Evolutionary conservation across 805 yeast genomes (phyloP).

Genomic region (Sugiyamaella qingdaonensis): DNA sequence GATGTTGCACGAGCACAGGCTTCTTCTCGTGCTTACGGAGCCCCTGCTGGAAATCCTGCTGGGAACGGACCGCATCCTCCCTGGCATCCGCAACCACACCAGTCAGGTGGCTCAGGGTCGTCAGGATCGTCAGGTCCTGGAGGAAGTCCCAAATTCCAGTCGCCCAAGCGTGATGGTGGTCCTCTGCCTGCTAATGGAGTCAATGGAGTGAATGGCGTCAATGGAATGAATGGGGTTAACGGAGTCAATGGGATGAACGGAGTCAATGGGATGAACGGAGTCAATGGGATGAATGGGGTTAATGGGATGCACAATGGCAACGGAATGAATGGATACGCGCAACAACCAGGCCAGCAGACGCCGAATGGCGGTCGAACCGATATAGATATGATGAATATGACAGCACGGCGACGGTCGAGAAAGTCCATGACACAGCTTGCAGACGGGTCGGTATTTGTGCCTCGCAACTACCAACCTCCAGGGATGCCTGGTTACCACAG

Average conservation of each 20-base stretch:
- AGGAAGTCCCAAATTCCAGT: neutral
- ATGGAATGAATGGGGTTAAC: neutral
- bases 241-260: neutral
- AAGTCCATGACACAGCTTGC: neutral
- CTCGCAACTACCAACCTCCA: neutral
- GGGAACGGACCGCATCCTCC: neutral
- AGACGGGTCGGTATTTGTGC: neutral
- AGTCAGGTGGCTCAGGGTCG: slow-evolving; percentile 4
- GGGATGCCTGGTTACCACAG: slow-evolving; percentile 4
- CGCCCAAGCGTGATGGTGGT: neutral
- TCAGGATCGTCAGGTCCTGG: neutral
- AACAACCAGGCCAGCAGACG: neutral
- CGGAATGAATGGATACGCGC: neutral
- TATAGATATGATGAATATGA: slow-evolving; percentile 25
- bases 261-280: neutral
- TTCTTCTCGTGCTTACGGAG: slow-evolving; percentile 5
- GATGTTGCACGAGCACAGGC: neutral
- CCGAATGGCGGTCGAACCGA: slow-evolving; percentile 14
- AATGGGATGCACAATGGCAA: neutral
- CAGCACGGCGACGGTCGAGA: slow-evolving; percentile 17
- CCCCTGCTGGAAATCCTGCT: neutral
- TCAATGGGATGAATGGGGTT: neutral
- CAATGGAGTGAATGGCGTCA: too few species aligned
- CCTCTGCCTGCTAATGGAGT: neutral
- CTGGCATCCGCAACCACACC: neutral